Conservation (phyloP, 495 filamentous ascomycete genomes). For the Penicillium lividum region DNA sequence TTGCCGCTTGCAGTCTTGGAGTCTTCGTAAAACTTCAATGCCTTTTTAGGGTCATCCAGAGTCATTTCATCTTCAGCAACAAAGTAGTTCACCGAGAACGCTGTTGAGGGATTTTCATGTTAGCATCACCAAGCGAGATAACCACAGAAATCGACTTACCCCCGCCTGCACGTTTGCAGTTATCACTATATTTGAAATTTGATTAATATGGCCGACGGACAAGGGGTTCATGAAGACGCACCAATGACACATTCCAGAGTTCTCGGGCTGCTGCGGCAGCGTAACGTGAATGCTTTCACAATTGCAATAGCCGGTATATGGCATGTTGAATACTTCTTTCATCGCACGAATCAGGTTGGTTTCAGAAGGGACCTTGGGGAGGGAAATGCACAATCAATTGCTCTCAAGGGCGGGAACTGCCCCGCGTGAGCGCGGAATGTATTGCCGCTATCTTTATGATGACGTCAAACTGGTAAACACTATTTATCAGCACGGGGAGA, state of each 20-base stretch:
- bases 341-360: not conserved
- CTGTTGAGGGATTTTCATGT: slow-evolving; percentile 7
- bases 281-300: slow-evolving; percentile 30
- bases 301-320: slow-evolving; percentile 34
- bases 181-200: slow-evolving; percentile 12
- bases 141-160: slow-evolving; percentile 6
- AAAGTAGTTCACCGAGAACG: slow-evolving; percentile 32
- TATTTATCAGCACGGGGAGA: too few relatives aligned
- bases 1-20: slow-evolving; percentile 19
- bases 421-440: not conserved
- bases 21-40: slow-evolving; percentile 21
- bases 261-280: slow-evolving; percentile 25
- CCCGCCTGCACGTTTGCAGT: slow-evolving; percentile 28
- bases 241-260: slow-evolving; percentile 30
- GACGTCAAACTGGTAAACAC: too few relatives aligned
- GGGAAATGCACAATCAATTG: not conserved
- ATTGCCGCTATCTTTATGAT: too few relatives aligned
- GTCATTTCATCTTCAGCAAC: slow-evolving; percentile 18
- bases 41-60: slow-evolving; percentile 20
- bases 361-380: slow-evolving; percentile 5
- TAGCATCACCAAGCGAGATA: not conserved
- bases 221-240: slow-evolving; percentile 3
- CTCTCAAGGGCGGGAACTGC: not conserved
- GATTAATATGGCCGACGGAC: not conserved
- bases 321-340: slow-evolving; percentile 14